Conservation (phyloP, 164 flowering plant genomes). For the Nymphaea colorata region DNA sequence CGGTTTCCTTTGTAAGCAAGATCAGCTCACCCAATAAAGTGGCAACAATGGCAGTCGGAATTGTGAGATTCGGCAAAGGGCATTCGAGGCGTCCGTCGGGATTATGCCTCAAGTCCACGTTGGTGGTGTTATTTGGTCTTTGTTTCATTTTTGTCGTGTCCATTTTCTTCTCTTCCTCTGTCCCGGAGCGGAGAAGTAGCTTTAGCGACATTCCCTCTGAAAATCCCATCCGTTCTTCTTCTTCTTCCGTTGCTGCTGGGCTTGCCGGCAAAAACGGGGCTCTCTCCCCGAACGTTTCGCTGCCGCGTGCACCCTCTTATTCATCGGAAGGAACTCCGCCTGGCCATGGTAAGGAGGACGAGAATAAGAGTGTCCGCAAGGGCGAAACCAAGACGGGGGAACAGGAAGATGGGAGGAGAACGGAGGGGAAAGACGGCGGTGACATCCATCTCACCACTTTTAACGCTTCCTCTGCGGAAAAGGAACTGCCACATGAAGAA, state of each 20-base stretch:
- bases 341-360: too few species aligned
- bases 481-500: background rate
- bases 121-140: slow-evolving; percentile 64
- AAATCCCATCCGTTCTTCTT: background rate
- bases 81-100: slow-evolving; percentile 62
- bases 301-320: background rate
- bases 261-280: background rate
- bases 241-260: background rate
- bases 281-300: background rate
- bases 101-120: slow-evolving; percentile 53
- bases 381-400: background rate
- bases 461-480: too few species aligned
- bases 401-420: background rate
- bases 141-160: slow-evolving; percentile 70
- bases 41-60: slow-evolving; percentile 21
- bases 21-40: background rate
- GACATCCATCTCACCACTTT: background rate
- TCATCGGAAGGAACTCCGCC: background rate
- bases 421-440: background rate
- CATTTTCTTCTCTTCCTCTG: slow-evolving; percentile 42
- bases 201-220: background rate
- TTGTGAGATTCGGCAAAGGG: slow-evolving; percentile 36
- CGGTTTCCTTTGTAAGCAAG: background rate
- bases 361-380: background rate
- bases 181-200: slow-evolving; percentile 7